Evolutionary conservation across 805 yeast species (phyloP), one percentile per base, ranked within the genome.

Genomic region (Metschnikowia matae): DNA sequence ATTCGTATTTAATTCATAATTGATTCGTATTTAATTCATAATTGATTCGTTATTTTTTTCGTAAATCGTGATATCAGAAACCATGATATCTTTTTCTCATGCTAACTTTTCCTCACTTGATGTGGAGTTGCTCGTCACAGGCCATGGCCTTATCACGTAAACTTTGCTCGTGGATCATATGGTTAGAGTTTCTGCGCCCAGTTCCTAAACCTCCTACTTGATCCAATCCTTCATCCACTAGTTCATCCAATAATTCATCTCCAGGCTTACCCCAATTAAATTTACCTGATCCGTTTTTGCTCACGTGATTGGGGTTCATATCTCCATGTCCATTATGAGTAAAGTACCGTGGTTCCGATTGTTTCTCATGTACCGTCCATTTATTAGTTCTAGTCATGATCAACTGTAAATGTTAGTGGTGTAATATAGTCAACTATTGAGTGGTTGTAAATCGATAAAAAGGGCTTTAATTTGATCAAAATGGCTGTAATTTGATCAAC

Each of bases 201-300:
- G 70, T 59, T 13, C 46, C 23, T 7, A n/a, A 33, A 40, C 55
- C 49, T 5, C 66, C 65, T 36, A 54, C 51, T 13, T 14, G 33
- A 14, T 13, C 33, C 68, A 4, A 75, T 54, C 81, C 84, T 17
- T 76, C 70, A 48, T 79, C 81, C 52, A 80, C 76, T 54, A 87
- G 65, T 17, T 76, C 70, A 48, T 79, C 81, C 52, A 80, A 76
- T 54, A 87, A 65, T 60, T 89, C 96, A 59, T 87, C 96, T 31
- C 90, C 92, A 7, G 82, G 78, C 52, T 75, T 71, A 40, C 97
- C 97, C 96, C 96, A 89, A 62, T 89, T 89, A 57, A 84, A 85
- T 60, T 82, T 83, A 43, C 97, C 97, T 33, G 85, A 85, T 45
- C 97, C 97, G 51, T 78, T 78, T 65, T 87, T 89, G 79, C 89